These are phyloP conservation scores for Hymenoscyphus albidus DNA, from an alignment of 2,329 filamentous ascomycete species.

Conservation along the genomic window DNA sequence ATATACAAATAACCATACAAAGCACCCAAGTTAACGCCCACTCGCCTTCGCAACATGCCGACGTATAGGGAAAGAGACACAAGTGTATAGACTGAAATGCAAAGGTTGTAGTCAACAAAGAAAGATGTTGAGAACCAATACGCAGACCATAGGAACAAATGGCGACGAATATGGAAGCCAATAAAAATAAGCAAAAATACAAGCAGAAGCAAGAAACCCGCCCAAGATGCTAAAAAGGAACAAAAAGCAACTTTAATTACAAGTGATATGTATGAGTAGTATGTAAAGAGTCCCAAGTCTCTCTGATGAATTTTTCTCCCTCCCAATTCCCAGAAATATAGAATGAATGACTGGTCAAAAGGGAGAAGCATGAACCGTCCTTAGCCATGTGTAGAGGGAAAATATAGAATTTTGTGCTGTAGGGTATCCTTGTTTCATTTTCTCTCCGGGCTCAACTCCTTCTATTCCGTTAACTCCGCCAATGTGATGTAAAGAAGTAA, in stretches of 20 bases:
- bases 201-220: neutral
- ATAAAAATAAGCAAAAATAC: neutral
- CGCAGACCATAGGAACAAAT: neutral
- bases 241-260: neutral
- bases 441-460: neutral
- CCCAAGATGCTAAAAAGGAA: neutral
- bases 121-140: neutral
- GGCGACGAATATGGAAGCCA: neutral
- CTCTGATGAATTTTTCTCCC: neutral
- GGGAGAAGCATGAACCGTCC: too few species aligned
- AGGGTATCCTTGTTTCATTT: conserved; percentile 1
- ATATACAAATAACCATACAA: too few species aligned
- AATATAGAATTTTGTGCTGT: neutral
- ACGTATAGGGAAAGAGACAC: too few species aligned
- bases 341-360: too few species aligned
- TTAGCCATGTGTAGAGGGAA: neutral
- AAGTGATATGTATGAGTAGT: neutral
- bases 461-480: conserved; percentile 1
- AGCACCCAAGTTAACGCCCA: too few species aligned
- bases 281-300: neutral
- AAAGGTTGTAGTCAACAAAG: neutral
- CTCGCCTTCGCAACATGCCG: too few species aligned
- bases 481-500: neutral
- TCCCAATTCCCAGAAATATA: neutral
- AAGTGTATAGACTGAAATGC: too few species aligned